A percentile compares a stretch with the other conserved stretches of the same genome.
Conservation (phyloP, 2,329 filamentous ascomycete species). For the Aspergillus novofumigatus region DNA sequence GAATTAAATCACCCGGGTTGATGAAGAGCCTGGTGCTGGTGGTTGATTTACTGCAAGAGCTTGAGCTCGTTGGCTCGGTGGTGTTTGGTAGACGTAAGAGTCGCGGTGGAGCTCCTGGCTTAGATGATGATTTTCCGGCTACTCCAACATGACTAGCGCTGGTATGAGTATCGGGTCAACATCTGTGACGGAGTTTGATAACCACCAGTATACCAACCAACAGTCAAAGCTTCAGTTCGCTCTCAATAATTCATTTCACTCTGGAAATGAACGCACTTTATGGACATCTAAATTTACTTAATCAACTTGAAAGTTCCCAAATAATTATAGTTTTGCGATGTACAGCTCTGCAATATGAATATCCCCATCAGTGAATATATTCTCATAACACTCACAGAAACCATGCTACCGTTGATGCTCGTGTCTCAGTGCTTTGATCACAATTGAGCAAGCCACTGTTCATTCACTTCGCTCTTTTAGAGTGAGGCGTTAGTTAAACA, state of each 20-base stretch:
- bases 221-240: not conserved
- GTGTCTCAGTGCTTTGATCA: not conserved
- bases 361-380: not conserved
- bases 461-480: not conserved
- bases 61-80: not conserved
- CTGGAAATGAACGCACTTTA: not conserved
- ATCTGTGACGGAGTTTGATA: not conserved
- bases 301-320: not conserved
- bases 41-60: not conserved
- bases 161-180: not conserved
- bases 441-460: not conserved
- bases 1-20: not conserved
- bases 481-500: not conserved
- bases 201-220: not conserved
- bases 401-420: not conserved
- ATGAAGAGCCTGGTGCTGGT: not conserved
- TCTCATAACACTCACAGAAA: not conserved
- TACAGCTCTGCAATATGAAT: not conserved
- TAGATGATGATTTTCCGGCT: not conserved
- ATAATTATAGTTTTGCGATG: not conserved
- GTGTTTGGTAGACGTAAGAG: not conserved
- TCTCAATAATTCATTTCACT: not conserved
- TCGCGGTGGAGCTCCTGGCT: not conserved
- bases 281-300: not conserved
- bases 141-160: not conserved